A percentile compares a stretch with the other conserved stretches of the same genome.
Conservation (phyloP, 805 yeast species). For the Jamesozyma jinghongensis region DNA sequence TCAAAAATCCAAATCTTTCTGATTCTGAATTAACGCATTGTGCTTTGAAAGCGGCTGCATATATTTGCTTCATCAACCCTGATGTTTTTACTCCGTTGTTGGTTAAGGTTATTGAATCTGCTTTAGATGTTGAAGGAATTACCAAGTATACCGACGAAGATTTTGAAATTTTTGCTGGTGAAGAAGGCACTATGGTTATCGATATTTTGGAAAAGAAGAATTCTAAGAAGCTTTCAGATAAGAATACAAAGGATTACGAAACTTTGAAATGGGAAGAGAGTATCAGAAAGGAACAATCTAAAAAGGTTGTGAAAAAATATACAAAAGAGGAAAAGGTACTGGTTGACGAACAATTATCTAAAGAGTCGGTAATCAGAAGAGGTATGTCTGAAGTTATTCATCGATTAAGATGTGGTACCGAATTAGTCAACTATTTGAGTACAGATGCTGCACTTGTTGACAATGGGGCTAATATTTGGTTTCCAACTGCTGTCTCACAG, state of each 20-base stretch:
- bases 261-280: conserved; percentile 84
- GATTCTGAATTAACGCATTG: conserved; percentile 32
- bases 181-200: conserved; percentile 60
- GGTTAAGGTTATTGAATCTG: conserved; percentile 34
- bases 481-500: conserved; percentile 48
- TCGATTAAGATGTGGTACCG: conserved; percentile 40
- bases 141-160: conserved; percentile 40
- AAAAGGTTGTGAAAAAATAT: conserved; percentile 43
- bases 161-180: conserved; percentile 55
- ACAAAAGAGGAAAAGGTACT: conserved; percentile 67
- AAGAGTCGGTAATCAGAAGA: conserved; percentile 51
- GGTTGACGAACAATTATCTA: conserved; percentile 51
- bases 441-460: conserved; percentile 41
- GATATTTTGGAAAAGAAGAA: conserved; percentile 47
- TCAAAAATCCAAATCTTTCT: conserved; percentile 10
- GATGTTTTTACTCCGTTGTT: conserved; percentile 45
- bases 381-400: conserved; percentile 34
- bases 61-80: conserved; percentile 52
- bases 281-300: conserved; percentile 64
- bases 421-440: conserved; percentile 47
- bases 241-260: conserved; percentile 77
- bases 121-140: conserved; percentile 34
- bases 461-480: conserved; percentile 65
- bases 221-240: conserved; percentile 42
- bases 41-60: conserved; percentile 44